Conservation (phyloP, 2,329 filamentous ascomycete genomes). For the Claviceps humidiphila region DNA sequence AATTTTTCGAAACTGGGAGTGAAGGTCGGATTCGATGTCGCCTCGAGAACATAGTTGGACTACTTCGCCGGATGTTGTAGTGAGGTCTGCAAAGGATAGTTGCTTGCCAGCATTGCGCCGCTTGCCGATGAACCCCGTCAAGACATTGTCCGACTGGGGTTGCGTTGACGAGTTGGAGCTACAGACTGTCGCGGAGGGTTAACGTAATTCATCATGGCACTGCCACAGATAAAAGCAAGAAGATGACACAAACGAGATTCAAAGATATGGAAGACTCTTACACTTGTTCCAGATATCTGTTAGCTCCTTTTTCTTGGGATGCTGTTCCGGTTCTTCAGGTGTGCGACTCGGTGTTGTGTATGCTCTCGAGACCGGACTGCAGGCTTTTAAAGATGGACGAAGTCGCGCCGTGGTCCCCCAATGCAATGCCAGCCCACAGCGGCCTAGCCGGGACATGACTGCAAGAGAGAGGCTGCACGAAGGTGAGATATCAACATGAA, state of each 20-base stretch:
- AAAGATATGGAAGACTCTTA: conserved; percentile 7
- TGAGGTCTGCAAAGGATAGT: conserved; percentile 54
- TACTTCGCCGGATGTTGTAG: conserved; percentile 23
- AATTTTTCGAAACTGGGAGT: conserved; percentile 30
- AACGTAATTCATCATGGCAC: not conserved
- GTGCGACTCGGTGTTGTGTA: conserved; percentile 2
- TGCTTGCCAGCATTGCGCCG: conserved; percentile 54
- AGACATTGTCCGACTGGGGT: conserved; percentile 8
- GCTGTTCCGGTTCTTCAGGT: not conserved
- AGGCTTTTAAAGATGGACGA: not conserved
- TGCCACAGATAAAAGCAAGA: not conserved
- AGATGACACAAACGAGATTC: not conserved
- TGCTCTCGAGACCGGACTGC: conserved; percentile 8
- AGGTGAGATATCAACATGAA: not conserved
- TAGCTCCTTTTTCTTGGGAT: conserved; percentile 13
- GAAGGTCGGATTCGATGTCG: conserved; percentile 21
- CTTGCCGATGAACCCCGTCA: conserved; percentile 55
- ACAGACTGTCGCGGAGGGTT: conserved; percentile 12
- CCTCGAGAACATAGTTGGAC: conserved; percentile 33
- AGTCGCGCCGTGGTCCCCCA: conserved; percentile 1
- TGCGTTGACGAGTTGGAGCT: conserved; percentile 12
- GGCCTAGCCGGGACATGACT: conserved; percentile 15
- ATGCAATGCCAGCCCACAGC: conserved; percentile 12
- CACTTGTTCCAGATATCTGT: conserved; percentile 19
- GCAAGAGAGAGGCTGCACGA: conserved; percentile 3